Evolutionary conservation across 768 basidiomycete genomes (phyloP), one percentile per base, ranked within the genome.

Genomic region (Termitomyces sp.): DNA sequence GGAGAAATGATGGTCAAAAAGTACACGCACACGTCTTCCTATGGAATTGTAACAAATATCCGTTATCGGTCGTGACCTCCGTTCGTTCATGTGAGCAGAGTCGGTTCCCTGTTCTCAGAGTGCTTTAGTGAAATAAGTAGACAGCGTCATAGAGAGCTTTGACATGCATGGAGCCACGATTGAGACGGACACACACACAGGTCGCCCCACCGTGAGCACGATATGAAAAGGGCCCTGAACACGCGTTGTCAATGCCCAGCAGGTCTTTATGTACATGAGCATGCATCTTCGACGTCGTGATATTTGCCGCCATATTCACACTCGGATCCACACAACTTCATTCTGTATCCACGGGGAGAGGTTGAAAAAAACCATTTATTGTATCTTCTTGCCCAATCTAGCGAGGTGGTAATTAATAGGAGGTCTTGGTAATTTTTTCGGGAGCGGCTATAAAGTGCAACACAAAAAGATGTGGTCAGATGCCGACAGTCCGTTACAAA

Each of bases 371-470:
- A 41, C 13, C 16, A 53, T 74, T 75, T 81, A 88, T 78, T 88
- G 88, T 61, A 85, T 79, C 57, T 77, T 82, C 66, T 89, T 90
- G 57, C 82, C 79, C 58, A 93, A 76, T 68, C 91, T 83, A 62
- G 89, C 86, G 60, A 94, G 83, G 69, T 94, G 91, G 68, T 91
- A 94, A 70, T 95, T 94, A 75, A 95, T 93, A 32, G 88, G 84
- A 32, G 92, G 82, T 65, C 78, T 80, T 49, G 85, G 89, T 41
- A 70, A 69, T 66, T 86, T 90, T 57, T 83, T 83, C 46, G 79
- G 76, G 65, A 84, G 75, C 11, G 88, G 86, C 91, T 94, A 64
- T 12, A 56, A 13, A 43, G 52, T 35, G 54, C 56, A 46, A 16
- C 25, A 23, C 52, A 50, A 32, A 5, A 38, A 53, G n/a, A n/a